Percentiles rank a stretch among this genome's conserved stretches.
These are phyloP conservation scores for Amylocystis lapponica DNA, from an alignment of 768 basidiomycete genomes.

Conservation along the genomic window DNA sequence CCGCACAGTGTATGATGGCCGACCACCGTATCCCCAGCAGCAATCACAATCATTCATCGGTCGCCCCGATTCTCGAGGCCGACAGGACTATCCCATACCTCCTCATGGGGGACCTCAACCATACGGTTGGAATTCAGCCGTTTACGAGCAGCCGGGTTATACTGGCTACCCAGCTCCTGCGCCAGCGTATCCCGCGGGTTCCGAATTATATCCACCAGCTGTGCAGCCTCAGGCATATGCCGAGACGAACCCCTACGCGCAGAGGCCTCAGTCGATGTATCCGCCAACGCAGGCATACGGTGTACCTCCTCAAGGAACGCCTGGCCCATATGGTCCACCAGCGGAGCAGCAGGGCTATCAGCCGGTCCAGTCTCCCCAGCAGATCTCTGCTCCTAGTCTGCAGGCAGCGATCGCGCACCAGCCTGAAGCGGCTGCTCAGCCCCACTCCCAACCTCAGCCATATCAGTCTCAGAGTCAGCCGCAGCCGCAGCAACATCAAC, in stretches of 20 bases:
- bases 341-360: conserved; percentile 16
- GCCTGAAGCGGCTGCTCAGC: conserved; percentile 16
- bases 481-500: conserved; percentile 25
- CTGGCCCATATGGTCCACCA: conserved; percentile 16
- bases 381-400: background rate
- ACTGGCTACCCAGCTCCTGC: conserved; percentile 31
- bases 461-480: conserved; percentile 25
- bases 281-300: conserved; percentile 24
- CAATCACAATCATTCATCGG: conserved; percentile 20
- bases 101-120: conserved; percentile 31
- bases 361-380: conserved; percentile 9
- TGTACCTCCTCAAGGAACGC: conserved; percentile 3
- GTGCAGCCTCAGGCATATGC: conserved; percentile 25
- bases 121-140: conserved; percentile 47
- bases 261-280: conserved; percentile 19
- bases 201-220: too few relatives aligned
- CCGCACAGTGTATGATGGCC: conserved; percentile 49
- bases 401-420: too few relatives aligned
- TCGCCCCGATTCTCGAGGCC: conserved; percentile 28
- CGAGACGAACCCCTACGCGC: conserved; percentile 18
- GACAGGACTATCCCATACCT: conserved; percentile 24
- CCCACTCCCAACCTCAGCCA: conserved; percentile 23
- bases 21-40: conserved; percentile 19
- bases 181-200: conserved; percentile 14
- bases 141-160: conserved; percentile 42